These are phyloP conservation scores for Caryopteris hybrid DNA, from an alignment of 305 asterid genomes.

Conservation along the genomic window DNA sequence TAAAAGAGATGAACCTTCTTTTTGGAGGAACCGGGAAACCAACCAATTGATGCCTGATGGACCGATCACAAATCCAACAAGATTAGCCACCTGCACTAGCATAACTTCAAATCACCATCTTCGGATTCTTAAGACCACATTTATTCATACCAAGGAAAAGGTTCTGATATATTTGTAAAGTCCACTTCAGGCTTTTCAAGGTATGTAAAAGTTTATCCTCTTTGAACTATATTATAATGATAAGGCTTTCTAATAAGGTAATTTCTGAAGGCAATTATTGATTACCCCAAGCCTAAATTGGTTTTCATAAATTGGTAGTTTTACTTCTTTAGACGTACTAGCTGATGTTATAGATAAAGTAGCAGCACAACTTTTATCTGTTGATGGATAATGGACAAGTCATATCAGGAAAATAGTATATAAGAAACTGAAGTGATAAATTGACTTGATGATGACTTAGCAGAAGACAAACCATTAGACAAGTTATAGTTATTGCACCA, in stretches of 20 bases:
- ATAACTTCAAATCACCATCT: slow-evolving; percentile 10
- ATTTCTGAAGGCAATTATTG: background rate
- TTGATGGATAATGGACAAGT: background rate
- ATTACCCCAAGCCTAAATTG: background rate
- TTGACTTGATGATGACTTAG: slow-evolving; percentile 20
- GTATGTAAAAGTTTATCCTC: no score
- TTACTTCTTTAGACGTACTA: background rate
- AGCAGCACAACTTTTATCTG: background rate
- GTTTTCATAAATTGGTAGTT: background rate
- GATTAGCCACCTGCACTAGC: slow-evolving; percentile 82
- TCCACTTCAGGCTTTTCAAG: slow-evolving; percentile 1
- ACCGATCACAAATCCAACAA: slow-evolving; percentile 94
- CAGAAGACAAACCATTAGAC: slow-evolving; percentile 76
- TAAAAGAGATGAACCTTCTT: slow-evolving; percentile 50
- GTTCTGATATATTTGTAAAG: background rate
- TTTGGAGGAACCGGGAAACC: slow-evolving; percentile 61
- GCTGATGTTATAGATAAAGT: background rate
- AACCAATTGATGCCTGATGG: slow-evolving; percentile 95
- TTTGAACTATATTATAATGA: no score
- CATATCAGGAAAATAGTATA: background rate
- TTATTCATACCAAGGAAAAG: slow-evolving; percentile 3
- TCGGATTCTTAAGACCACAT: background rate
- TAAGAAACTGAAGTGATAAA: slow-evolving; percentile 5
- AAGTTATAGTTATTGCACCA: slow-evolving; percentile 93
- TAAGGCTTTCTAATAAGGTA: background rate